phyloP scores from a whole-genome alignment of 2,329 filamentous ascomycete species.

The Calonectria leucothoes region DNA sequence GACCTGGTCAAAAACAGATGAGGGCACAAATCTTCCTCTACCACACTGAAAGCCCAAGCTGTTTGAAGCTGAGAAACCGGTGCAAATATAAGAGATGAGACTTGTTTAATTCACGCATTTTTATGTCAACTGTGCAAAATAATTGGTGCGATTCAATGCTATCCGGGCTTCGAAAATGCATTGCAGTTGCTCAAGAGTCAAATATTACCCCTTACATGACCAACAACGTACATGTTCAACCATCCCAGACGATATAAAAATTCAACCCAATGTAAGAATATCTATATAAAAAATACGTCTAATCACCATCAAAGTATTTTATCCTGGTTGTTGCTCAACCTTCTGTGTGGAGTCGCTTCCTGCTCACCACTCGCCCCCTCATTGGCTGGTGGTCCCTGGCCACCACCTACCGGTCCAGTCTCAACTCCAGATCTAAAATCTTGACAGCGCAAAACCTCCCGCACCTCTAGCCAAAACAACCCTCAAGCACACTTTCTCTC shows the following conservation, averaged over 20 bases:
- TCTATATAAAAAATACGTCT: neutral
- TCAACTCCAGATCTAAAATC: slow-evolving; percentile 22
- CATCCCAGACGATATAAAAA: neutral
- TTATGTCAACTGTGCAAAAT: neutral
- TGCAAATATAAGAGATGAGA: neutral
- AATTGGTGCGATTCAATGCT: neutral
- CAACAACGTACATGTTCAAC: neutral
- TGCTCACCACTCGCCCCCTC: neutral
- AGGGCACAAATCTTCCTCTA: neutral
- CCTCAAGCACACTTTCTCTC: neutral
- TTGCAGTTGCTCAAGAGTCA: neutral
- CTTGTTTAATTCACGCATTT: neutral
- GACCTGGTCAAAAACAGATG: no score
- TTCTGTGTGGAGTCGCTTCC: neutral
- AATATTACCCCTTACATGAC: neutral
- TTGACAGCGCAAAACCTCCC: slow-evolving; percentile 22
- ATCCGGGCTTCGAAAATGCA: neutral
- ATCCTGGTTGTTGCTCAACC: no score
- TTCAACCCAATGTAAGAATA: neutral
- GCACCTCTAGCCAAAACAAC: neutral
- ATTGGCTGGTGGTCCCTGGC: slow-evolving; percentile 9
- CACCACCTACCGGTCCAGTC: neutral
- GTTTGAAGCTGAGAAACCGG: neutral
- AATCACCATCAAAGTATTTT: neutral
- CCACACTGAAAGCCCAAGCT: neutral